Evolutionary conservation across 139 green algal genomes (phyloP), one percentile per base, ranked within the genome.

Genomic region (Picochlorum sp.): DNA sequence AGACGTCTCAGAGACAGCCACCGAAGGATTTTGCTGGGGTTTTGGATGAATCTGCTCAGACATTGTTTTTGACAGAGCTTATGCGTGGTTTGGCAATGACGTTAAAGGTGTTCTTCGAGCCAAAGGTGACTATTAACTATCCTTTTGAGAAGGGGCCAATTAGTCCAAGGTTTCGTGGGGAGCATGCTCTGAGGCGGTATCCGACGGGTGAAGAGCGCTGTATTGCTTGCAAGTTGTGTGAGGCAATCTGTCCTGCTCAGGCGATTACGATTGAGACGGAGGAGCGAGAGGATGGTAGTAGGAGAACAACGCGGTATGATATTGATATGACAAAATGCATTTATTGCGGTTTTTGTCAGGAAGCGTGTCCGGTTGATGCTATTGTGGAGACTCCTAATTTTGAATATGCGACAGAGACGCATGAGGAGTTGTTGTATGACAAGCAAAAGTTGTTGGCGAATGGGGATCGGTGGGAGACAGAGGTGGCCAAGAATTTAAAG

Each of bases 161-260:
- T 54, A 92, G 79, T 54, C 86, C 94, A 0, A 82, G 94, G 20
- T 99, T 99, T 78, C 80, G 94, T n/a, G 94, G 94, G n/a, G 94
- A 99, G 80, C 94, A 99, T 77, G 94, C 74, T 10, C 77, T 99
- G 70, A 73, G 94, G 4, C 81, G 94, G 2, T 99, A 99, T 75
- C 86, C 92, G 16, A 97, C 89, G 1, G 94, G 94, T 14, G 94
- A 99, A 84, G 94, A 99, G 86, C 81, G 94, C 21, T 99, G 94
- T 85, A 99, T 99, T 58, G 94, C 94, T 4, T 99, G 94, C 90
- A 99, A 99, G 84, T 86, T 99, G 4, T 99, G 94, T 78, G 94
- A 99, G 77, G 94, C 94, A 62, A 88, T 96, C 1, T 73, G 67
- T 44, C 67, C 67, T 21, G 84, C 88, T 4, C 92, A 96, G 68